phyloP scores from a whole-genome alignment of 768 basidiomycete species.

The Leccinum ochraceum region DNA sequence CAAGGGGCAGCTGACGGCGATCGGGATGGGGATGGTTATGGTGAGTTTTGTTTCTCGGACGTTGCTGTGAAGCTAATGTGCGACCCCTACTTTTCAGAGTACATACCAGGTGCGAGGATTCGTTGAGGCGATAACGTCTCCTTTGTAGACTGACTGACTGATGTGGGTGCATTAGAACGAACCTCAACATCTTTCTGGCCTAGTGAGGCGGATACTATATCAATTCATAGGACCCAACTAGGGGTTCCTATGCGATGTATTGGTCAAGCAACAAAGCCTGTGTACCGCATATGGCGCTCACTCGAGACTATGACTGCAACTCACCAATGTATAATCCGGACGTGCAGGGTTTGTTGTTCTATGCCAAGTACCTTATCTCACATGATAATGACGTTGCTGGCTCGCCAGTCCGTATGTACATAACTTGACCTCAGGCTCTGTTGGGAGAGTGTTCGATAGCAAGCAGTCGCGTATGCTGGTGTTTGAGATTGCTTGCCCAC shows the following conservation, averaged over 20 bases:
- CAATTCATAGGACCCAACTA: constrained; percentile 90
- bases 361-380: not conserved
- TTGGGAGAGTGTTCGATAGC: no score
- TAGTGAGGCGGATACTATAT: constrained; percentile 80
- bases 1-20: constrained; percentile 52
- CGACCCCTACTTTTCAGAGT: constrained; percentile 42
- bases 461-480: not conserved
- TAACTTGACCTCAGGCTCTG: no score
- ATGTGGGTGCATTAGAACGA: constrained; percentile 45
- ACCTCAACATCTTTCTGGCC: constrained; percentile 78
- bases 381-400: not conserved
- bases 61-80: constrained; percentile 9
- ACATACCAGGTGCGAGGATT: constrained; percentile 65
- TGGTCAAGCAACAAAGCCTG: not conserved
- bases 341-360: no score
- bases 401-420: not conserved
- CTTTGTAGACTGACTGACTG: constrained; percentile 2
- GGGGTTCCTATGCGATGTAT: not conserved
- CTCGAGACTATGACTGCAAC: not conserved
- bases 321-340: not conserved
- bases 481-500: not conserved
- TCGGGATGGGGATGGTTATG: constrained; percentile 94
- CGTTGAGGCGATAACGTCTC: not conserved
- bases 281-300: not conserved
- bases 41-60: constrained; percentile 38